Evolutionary conservation across 768 basidiomycete genomes (phyloP).

Genomic region (Hygrophoropsis aurantiaca): DNA sequence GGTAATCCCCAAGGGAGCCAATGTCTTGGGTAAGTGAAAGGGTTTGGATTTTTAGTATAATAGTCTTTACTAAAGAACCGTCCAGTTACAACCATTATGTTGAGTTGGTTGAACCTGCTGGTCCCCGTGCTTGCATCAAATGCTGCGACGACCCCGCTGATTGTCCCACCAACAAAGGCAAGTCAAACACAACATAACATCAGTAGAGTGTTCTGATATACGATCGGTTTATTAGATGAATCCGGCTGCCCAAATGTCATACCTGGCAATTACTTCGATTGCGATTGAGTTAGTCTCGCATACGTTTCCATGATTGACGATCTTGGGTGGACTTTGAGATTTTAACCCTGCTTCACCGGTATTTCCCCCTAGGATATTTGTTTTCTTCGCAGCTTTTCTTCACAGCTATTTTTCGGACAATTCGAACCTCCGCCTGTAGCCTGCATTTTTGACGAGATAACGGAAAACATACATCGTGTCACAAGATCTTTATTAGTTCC

Average conservation of each 20-base stretch:
- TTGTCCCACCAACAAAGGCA: constrained; percentile 53
- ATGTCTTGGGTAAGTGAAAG: constrained; percentile 47
- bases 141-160: constrained; percentile 57
- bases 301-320: too few species aligned
- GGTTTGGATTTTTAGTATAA: not conserved
- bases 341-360: too few species aligned
- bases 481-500: too few species aligned
- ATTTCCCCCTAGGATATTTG: not conserved
- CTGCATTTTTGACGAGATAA: too few species aligned
- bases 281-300: constrained; percentile 34
- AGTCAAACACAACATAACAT: not conserved
- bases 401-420: too few species aligned
- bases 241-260: constrained; percentile 54
- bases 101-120: constrained; percentile 55
- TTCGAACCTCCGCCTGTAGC: too few species aligned
- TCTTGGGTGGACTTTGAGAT: too few species aligned
- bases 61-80: not conserved
- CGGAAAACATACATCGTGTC: too few species aligned
- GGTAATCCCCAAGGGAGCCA: constrained; percentile 54
- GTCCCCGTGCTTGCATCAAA: constrained; percentile 52
- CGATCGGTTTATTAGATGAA: constrained; percentile 36
- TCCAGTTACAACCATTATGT: constrained; percentile 58
- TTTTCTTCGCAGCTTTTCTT: not conserved
- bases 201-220: not conserved
- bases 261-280: constrained; percentile 54